A percentile compares a stretch with the other conserved stretches of the same genome.
Conservation (phyloP, 345 rosid species). For the Heritiera fomes region DNA sequence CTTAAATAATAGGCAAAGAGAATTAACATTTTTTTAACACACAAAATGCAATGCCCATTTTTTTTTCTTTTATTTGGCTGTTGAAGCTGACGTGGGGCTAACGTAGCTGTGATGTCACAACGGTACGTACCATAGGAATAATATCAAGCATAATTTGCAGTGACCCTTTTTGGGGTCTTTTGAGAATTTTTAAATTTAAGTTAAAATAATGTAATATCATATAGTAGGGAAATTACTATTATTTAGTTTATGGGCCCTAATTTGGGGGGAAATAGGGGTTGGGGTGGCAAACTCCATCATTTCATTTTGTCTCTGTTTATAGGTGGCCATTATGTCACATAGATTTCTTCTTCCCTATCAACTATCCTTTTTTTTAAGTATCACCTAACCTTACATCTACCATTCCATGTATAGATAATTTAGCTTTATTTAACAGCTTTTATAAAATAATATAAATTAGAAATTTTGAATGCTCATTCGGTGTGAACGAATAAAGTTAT, state of each 20-base stretch:
- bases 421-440: too few species aligned
- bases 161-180: neutral
- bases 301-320: constrained; percentile 55
- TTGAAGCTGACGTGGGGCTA: constrained; percentile 31
- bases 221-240: too few species aligned
- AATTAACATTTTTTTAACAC: neutral
- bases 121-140: constrained; percentile 29
- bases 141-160: constrained; percentile 19
- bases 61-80: neutral
- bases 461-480: too few species aligned
- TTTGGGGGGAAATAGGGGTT: constrained; percentile 5
- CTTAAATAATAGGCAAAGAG: too few species aligned
- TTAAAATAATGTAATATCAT: too few species aligned
- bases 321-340: constrained; percentile 20
- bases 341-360: too few species aligned
- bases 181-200: neutral
- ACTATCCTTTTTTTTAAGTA: too few species aligned
- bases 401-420: too few species aligned
- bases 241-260: constrained; percentile 29
- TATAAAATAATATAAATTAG: too few species aligned
- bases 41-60: neutral
- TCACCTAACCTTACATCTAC: too few species aligned
- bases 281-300: constrained; percentile 61
- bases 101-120: constrained; percentile 41
- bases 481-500: too few species aligned